phyloP scores from a whole-genome alignment of 257 asterid species.

The Lithospermum erythrorhizon region DNA sequence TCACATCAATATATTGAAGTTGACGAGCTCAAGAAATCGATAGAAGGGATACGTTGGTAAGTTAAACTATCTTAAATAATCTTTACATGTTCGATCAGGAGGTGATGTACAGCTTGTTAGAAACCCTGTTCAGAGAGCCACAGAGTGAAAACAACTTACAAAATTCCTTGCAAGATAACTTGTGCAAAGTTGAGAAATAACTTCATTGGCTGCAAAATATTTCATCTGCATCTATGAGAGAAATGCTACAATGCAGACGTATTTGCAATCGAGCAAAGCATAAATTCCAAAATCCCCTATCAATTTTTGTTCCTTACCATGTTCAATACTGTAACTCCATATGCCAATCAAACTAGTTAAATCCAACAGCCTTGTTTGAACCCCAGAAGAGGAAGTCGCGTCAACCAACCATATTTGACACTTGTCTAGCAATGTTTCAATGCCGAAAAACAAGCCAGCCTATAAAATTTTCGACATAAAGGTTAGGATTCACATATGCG shows the following conservation, averaged over 20 bases:
- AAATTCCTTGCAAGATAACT: constrained; percentile 71
- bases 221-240: constrained; percentile 61
- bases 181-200: constrained; percentile 38
- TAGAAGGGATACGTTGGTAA: not conserved
- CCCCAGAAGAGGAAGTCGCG: constrained; percentile 31
- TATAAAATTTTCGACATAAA: constrained; percentile 14
- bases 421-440: constrained; percentile 49
- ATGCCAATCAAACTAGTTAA: constrained; percentile 42
- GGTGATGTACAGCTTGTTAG: not conserved
- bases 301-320: constrained; percentile 31
- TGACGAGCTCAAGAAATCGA: not conserved
- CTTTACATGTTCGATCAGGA: not conserved
- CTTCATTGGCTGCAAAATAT: constrained; percentile 70
- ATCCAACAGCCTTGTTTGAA: constrained; percentile 31
- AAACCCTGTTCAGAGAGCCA: not conserved
- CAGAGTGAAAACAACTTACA: constrained; percentile 32
- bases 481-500: not conserved
- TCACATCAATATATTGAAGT: not conserved
- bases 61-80: not conserved
- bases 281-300: constrained; percentile 6
- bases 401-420: constrained; percentile 59
- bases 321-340: constrained; percentile 63
- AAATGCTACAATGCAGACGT: constrained; percentile 18
- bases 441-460: constrained; percentile 87
- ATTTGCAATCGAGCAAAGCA: constrained; percentile 1